Evolutionary conservation across 305 asterid genomes (phyloP), one percentile per base, ranked within the genome.

Genomic region (Fraxinus dipetala): DNA sequence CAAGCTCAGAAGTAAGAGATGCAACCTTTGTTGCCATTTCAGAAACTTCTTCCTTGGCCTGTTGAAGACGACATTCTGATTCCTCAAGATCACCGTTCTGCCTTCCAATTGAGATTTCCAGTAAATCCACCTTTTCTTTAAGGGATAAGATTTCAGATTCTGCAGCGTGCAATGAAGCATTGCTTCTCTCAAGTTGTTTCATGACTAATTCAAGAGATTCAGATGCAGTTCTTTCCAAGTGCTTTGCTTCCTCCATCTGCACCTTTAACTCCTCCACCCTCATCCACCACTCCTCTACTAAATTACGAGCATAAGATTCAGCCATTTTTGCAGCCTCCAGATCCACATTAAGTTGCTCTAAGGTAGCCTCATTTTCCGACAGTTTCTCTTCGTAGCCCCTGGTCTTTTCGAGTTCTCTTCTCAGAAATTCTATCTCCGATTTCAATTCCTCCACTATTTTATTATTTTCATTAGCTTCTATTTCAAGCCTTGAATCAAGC

Each of bases 271-370:
- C 97, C 83, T 91, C 94, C 26, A 90, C 92, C 87, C 85, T 94
- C 67, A 80, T 88, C 43, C 90, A 90, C 92, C 94, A 90, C 86
- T 96, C 99, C 79, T 93, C 92, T 85, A 91, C 89, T 56, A 96
- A 87, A 86, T 86, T 89, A 45, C 85, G 94, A 1, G 98, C 93
- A 81, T 92, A 93, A 43, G 98, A 96, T 82, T 92, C 97, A 6
- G 97, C 94, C 93, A 92, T 87, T 85, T 89, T 91, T 14, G 98
- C 93, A 78, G 99, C 97, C 91, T 94, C 99, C 77, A 96, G 84
- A 79, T 96, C 97, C 9, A 92, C 95, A 85, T 85, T 94, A 73
- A 93, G 94, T 86, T 96, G 93, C 87, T 96, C 98, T 8, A 96
- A 40, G 76, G 87, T 59, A 61, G 85, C 91, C 85, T 96, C 99